phyloP scores from a whole-genome alignment of 192 early-diverging fungal species.

The Fimicolochytrium jonesii region DNA sequence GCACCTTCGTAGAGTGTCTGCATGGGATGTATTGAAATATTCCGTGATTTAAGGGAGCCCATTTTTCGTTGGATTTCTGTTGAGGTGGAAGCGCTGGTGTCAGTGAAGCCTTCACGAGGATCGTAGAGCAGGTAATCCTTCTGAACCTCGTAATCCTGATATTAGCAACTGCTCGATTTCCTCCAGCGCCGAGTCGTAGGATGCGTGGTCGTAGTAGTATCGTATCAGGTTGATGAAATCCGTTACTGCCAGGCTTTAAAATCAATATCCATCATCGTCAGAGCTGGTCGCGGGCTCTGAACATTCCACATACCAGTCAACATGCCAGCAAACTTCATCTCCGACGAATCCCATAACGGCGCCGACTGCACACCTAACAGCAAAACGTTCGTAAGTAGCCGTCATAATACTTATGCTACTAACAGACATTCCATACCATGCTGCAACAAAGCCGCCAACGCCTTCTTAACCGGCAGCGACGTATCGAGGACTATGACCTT shows the following conservation, averaged over 20 bases:
- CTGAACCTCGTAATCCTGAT: conserved; percentile 56
- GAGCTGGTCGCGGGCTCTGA: no score
- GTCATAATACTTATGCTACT: no score
- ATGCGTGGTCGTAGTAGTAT: conserved; percentile 78
- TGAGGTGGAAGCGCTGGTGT: neutral
- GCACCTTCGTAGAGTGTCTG: conserved; percentile 74
- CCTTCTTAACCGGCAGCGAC: conserved; percentile 85
- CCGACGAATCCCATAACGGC: conserved; percentile 80
- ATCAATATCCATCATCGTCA: conserved; percentile 21
- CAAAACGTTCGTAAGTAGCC: no score
- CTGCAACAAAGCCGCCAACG: conserved; percentile 85
- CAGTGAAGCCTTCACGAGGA: neutral
- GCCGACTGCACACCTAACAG: conserved; percentile 93
- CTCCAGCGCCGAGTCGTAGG: conserved; percentile 72
- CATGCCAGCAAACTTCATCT: conserved; percentile 87
- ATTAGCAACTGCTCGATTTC: conserved; percentile 83
- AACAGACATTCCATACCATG: no score
- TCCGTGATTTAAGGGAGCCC: conserved; percentile 50
- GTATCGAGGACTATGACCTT: conserved; percentile 90
- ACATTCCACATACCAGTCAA: conserved; percentile 57
- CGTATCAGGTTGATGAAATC: conserved; percentile 94
- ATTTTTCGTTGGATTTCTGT: conserved; percentile 60
- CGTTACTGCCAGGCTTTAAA: conserved; percentile 55
- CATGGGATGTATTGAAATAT: conserved; percentile 79
- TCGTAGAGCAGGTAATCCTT: neutral